These are phyloP conservation scores for Furcasterigmium sp. DNA, from an alignment of 2,329 filamentous ascomycete species.

Conservation along the genomic window DNA sequence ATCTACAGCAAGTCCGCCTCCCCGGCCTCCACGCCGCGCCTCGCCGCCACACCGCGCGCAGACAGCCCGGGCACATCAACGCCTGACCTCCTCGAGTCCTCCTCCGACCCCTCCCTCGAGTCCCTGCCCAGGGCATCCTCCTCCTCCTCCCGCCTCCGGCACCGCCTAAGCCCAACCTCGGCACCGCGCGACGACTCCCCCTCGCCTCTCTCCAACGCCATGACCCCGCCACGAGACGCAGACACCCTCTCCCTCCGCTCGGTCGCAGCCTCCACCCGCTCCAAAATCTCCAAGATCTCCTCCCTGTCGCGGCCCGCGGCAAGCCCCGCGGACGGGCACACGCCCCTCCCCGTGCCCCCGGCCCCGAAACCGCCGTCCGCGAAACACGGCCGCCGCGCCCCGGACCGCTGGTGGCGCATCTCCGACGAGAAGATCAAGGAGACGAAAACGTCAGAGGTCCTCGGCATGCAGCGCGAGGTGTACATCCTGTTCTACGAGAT, in stretches of 20 bases:
- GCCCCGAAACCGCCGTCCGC: conserved; percentile 36
- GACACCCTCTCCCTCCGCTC: conserved; percentile 51
- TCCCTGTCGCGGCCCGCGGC: conserved; percentile 24
- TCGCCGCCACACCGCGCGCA: conserved; percentile 26
- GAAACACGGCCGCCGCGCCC: conserved; percentile 35
- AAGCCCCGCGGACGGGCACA: conserved; percentile 7
- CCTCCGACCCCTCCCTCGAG: conserved; percentile 31
- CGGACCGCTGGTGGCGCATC: conserved; percentile 92
- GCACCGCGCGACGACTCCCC: conserved; percentile 27
- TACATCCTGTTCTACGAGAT: conserved; percentile 96
- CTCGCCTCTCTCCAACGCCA: conserved; percentile 22
- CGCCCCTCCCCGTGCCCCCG: conserved; percentile 11
- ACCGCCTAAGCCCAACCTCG: conserved; percentile 9
- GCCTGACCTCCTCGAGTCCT: conserved; percentile 38
- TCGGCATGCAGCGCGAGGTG: conserved; percentile 92
- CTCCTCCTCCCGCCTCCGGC: conserved; percentile 8
- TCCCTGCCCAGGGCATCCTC: conserved; percentile 18
- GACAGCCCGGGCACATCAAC: conserved; percentile 40
- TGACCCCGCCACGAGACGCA: conserved; percentile 22
- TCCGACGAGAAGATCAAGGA: conserved; percentile 97
- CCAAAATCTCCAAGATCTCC: conserved; percentile 44
- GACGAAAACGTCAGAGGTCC: conserved; percentile 83
- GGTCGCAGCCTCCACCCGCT: conserved; percentile 50
- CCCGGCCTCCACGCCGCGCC: conserved; percentile 42
- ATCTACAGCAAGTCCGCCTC: conserved; percentile 63